Percentiles rank a stretch among this genome's conserved stretches.
Conservation (phyloP, 257 asterid species). For the Ilex aquifolium region DNA sequence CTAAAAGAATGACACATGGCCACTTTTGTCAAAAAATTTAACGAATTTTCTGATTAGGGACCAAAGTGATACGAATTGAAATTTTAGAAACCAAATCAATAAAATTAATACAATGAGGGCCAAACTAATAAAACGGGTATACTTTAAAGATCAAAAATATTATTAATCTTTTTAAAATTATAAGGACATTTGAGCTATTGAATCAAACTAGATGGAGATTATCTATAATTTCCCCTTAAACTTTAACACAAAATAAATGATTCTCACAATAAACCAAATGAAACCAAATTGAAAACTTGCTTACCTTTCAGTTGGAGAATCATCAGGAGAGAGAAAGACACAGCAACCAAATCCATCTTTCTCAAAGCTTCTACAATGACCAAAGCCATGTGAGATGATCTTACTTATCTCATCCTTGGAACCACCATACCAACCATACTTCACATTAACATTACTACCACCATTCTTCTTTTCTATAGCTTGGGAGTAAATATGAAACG, state of each 20-base stretch:
- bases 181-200: no score
- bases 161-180: no score
- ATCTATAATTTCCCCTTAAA: no score
- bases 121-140: no score
- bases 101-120: no score
- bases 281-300: neutral
- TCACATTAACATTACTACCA: slow-evolving; percentile 13
- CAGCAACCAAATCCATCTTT: slow-evolving; percentile 19
- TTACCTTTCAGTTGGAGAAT: slow-evolving; percentile 12
- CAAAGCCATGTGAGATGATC: slow-evolving; percentile 21
- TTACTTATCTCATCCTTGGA: slow-evolving; percentile 18
- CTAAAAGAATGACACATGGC: no score
- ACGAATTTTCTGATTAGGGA: no score
- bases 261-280: slow-evolving; percentile 1
- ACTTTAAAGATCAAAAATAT: no score
- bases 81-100: no score
- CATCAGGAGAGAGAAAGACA: slow-evolving; percentile 15
- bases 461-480: slow-evolving; percentile 6
- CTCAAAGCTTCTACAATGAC: neutral
- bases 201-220: no score
- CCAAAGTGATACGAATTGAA: no score
- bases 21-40: no score
- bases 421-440: slow-evolving; percentile 26
- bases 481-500: slow-evolving; percentile 1
- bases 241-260: neutral